A percentile compares a stretch with the other conserved stretches of the same genome.
These are phyloP conservation scores for Tremellales sp. DNA, from an alignment of 1,284 basidiomycete species.

Conservation along the genomic window DNA sequence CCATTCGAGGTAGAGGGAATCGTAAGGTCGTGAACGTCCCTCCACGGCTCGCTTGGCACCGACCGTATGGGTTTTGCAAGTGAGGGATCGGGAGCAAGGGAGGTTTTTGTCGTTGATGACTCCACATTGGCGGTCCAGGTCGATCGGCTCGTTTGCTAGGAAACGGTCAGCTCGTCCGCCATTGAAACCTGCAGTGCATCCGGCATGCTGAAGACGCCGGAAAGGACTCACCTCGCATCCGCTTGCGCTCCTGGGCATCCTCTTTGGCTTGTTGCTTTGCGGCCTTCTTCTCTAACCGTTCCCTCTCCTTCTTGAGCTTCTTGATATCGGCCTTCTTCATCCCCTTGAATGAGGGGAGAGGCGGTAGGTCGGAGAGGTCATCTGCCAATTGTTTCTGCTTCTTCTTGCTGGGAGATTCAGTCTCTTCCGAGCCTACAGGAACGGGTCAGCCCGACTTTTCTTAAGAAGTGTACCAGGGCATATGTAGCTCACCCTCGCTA, in stretches of 20 bases:
- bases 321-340: slow-evolving; percentile 42
- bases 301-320: slow-evolving; percentile 37
- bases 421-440: slow-evolving; percentile 8
- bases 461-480: too few relatives aligned
- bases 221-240: slow-evolving; percentile 57
- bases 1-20: slow-evolving; percentile 87
- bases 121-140: slow-evolving; percentile 91
- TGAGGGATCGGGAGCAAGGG: slow-evolving; percentile 92
- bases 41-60: slow-evolving; percentile 89
- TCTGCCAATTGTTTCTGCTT: not conserved
- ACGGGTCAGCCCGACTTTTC: not conserved
- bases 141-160: slow-evolving; percentile 61
- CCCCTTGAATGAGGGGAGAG: slow-evolving; percentile 23
- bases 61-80: slow-evolving; percentile 98
- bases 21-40: slow-evolving; percentile 79
- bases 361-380: not conserved
- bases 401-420: slow-evolving; percentile 23
- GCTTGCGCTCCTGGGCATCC: slow-evolving; percentile 60
- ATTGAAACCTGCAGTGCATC: too few relatives aligned
- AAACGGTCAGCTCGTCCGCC: not conserved
- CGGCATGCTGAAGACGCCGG: too few relatives aligned
- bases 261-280: slow-evolving; percentile 54
- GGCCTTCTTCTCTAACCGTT: slow-evolving; percentile 62
- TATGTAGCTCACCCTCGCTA: slow-evolving; percentile 32
- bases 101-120: slow-evolving; percentile 95